phyloP scores from a whole-genome alignment of 257 asterid species.

The Ilex aquifolium region DNA sequence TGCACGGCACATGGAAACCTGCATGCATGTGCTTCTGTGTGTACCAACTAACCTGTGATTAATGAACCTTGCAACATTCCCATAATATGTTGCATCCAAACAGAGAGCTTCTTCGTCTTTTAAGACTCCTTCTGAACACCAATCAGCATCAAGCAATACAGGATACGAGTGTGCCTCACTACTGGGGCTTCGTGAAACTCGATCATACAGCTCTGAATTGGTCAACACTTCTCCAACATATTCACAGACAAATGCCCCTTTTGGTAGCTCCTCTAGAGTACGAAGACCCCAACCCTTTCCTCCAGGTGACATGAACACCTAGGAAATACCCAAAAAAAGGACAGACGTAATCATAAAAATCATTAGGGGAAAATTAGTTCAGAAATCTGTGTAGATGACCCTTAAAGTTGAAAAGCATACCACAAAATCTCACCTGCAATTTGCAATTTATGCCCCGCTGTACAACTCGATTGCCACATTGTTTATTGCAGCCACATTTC shows the following conservation, averaged over 20 bases:
- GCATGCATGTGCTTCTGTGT: too few relatives aligned
- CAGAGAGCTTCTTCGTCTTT: conserved; percentile 49
- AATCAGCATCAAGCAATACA: conserved; percentile 44
- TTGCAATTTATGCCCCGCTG: conserved; percentile 67
- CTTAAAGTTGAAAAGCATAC: background rate
- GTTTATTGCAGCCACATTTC: conserved; percentile 70
- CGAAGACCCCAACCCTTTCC: conserved; percentile 4
- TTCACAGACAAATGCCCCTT: conserved; percentile 15
- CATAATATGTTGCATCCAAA: conserved; percentile 40
- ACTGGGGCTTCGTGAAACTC: conserved; percentile 21
- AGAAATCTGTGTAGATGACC: background rate
- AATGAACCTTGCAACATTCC: conserved; percentile 43
- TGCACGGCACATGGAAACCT: background rate
- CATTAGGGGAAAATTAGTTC: background rate
- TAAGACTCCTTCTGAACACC: conserved; percentile 38
- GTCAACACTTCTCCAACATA: conserved; percentile 43
- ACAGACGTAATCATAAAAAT: background rate
- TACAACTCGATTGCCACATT: conserved; percentile 78
- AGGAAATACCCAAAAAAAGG: background rate
- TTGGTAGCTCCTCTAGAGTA: background rate
- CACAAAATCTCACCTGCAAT: conserved; percentile 51
- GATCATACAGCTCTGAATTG: conserved; percentile 32
- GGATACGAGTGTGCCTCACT: conserved; percentile 33
- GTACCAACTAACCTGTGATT: conserved; percentile 30
- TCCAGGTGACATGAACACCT: background rate